Conservation (phyloP, 495 filamentous ascomycete species). For the Hypoxylon lienhwacheense region DNA sequence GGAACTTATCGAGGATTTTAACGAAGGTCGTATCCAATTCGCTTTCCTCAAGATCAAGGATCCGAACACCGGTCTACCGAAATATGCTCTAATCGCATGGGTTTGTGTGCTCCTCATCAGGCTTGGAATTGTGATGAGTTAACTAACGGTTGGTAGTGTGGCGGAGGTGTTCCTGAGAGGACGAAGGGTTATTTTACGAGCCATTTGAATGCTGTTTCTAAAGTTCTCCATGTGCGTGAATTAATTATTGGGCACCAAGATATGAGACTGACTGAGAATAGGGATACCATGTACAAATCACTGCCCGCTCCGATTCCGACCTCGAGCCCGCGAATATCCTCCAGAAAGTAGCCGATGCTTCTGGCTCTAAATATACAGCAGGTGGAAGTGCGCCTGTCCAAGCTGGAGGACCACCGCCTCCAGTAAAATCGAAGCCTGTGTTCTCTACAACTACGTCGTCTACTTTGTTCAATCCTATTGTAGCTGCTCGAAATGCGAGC, state of each 20-base stretch:
- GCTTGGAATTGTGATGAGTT: not conserved
- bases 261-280: slow-evolving; percentile 42
- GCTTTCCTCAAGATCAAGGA: slow-evolving; percentile 96
- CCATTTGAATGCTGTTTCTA: slow-evolving; percentile 83
- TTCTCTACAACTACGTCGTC: slow-evolving; percentile 75
- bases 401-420: slow-evolving; percentile 62
- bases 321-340: slow-evolving; percentile 84
- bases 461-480: slow-evolving; percentile 65
- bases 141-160: slow-evolving; percentile 58
- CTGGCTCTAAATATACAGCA: slow-evolving; percentile 88
- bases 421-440: slow-evolving; percentile 80
- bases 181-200: slow-evolving; percentile 98
- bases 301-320: slow-evolving; percentile 86
- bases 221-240: slow-evolving; percentile 75
- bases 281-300: slow-evolving; percentile 97
- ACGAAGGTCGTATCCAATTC: slow-evolving; percentile 93
- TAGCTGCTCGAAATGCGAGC: slow-evolving; percentile 52
- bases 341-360: slow-evolving; percentile 93
- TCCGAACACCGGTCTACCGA: slow-evolving; percentile 86
- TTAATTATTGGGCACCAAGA: slow-evolving; percentile 1
- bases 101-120: slow-evolving; percentile 38
- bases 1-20: slow-evolving; percentile 98
- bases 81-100: slow-evolving; percentile 93
- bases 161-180: slow-evolving; percentile 95
- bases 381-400: slow-evolving; percentile 54